These are phyloP conservation scores for Drechslera avenae DNA, from an alignment of 2,329 filamentous ascomycete species.

Conservation along the genomic window DNA sequence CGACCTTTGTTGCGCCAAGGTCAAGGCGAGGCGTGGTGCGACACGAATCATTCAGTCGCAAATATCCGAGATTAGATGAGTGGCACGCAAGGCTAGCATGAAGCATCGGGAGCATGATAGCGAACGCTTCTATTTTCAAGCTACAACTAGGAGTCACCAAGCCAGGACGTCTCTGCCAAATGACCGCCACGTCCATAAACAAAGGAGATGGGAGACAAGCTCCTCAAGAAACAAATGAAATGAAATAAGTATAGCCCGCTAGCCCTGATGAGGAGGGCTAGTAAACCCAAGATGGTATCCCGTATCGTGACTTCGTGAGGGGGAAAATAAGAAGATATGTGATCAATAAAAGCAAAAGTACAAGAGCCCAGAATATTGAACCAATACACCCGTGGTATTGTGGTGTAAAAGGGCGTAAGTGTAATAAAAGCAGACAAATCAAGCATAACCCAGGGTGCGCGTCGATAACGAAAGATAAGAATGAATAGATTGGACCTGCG, in stretches of 20 bases:
- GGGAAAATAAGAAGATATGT: constrained; percentile 21
- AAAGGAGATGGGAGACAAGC: constrained; percentile 1
- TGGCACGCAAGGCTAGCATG: not conserved
- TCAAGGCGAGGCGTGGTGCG: not conserved
- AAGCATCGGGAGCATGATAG: not conserved
- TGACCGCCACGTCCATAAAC: constrained; percentile 5
- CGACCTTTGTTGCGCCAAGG: not conserved
- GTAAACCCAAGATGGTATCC: constrained; percentile 35
- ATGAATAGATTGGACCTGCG: constrained; percentile 44
- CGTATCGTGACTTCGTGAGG: constrained; percentile 43
- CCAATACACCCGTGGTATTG: not conserved
- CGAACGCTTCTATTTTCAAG: constrained; percentile 3
- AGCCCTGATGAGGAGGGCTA: constrained; percentile 21
- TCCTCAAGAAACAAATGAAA: constrained; percentile 20
- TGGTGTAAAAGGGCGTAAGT: constrained; percentile 10
- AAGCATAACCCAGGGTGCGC: constrained; percentile 33
- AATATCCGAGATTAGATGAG: not conserved
- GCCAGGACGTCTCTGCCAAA: constrained; percentile 5
- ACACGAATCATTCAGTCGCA: constrained; percentile 1
- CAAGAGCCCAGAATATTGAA: constrained; percentile 5
- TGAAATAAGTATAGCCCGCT: constrained; percentile 27
- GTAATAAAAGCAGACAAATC: constrained; percentile 17
- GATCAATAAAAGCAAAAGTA: constrained; percentile 23
- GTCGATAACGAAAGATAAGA: constrained; percentile 33
- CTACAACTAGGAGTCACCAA: constrained; percentile 6